Conservation (phyloP, 2,329 filamentous ascomycete genomes). For the Lachnum nothofagi region DNA sequence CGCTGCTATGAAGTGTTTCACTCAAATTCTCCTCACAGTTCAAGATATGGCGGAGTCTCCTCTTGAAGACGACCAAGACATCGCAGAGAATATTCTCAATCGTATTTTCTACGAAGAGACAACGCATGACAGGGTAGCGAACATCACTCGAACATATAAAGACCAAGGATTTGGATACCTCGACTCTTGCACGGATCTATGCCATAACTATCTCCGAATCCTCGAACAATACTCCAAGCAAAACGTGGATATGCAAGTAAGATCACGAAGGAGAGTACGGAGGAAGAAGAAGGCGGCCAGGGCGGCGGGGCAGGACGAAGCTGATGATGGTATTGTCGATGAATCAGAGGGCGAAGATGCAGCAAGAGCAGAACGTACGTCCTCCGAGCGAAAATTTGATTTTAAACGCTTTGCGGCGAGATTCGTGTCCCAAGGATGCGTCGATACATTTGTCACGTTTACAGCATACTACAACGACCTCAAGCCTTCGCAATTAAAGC, state of each 20-base stretch:
- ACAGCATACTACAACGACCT: conserved; percentile 77
- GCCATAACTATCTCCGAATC: conserved; percentile 87
- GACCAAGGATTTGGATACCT: conserved; percentile 92
- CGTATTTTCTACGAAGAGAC: conserved; percentile 98
- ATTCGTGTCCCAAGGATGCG: conserved; percentile 77
- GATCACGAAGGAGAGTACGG: conserved; percentile 68
- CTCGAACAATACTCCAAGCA: conserved; percentile 91
- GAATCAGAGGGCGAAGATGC: conserved; percentile 73
- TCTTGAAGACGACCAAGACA: conserved; percentile 91
- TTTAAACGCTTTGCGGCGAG: conserved; percentile 77
- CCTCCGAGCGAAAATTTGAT: conserved; percentile 86
- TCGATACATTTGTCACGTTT: conserved; percentile 84
- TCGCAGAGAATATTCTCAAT: conserved; percentile 93
- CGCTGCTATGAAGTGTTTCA: conserved; percentile 88
- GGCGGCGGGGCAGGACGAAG: conserved; percentile 38
- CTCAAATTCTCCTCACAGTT: conserved; percentile 85
- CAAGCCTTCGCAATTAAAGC: conserved; percentile 73
- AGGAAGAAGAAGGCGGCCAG: conserved; percentile 65
- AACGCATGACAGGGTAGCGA: conserved; percentile 81
- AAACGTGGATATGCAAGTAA: conserved; percentile 88
- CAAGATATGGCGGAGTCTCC: conserved; percentile 84
- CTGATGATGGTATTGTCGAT: conserved; percentile 50
- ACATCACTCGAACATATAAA: conserved; percentile 79
- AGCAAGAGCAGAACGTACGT: conserved; percentile 62
- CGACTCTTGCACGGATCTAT: conserved; percentile 83